Percentiles rank a stretch among this genome's conserved stretches.
Evolutionary conservation across 2,329 filamentous ascomycete species (phyloP).

Genomic region (Aspergillus felis): DNA sequence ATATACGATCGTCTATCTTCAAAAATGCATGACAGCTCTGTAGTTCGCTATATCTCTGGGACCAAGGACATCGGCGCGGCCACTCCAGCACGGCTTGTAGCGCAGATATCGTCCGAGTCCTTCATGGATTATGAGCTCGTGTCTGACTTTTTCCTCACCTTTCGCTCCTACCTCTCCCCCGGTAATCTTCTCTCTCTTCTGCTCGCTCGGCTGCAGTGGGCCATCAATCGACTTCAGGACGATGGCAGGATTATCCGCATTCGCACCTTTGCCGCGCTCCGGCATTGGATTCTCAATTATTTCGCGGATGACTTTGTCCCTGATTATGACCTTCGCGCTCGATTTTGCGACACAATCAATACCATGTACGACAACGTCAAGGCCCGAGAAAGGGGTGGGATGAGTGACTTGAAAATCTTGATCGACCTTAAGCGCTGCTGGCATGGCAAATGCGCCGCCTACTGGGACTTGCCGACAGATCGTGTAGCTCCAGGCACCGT

Average conservation of each 20-base stretch:
- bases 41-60: slow-evolving; percentile 74
- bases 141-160: slow-evolving; percentile 97
- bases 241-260: slow-evolving; percentile 92
- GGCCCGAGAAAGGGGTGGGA: slow-evolving; percentile 49
- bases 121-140: slow-evolving; percentile 96
- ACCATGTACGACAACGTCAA: slow-evolving; percentile 51
- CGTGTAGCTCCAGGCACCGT: slow-evolving; percentile 60
- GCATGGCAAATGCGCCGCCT: slow-evolving; percentile 82
- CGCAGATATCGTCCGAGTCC: slow-evolving; percentile 91
- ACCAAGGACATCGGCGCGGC: slow-evolving; percentile 79
- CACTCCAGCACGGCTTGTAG: slow-evolving; percentile 83
- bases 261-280: slow-evolving; percentile 86
- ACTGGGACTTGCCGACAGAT: slow-evolving; percentile 76
- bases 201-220: slow-evolving; percentile 81
- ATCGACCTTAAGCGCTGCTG: slow-evolving; percentile 96
- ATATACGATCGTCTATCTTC: slow-evolving; percentile 81
- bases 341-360: slow-evolving; percentile 81
- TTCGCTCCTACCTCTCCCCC: slow-evolving; percentile 77
- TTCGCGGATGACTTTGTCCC: slow-evolving; percentile 90
- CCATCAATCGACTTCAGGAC: slow-evolving; percentile 73
- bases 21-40: slow-evolving; percentile 73
- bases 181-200: slow-evolving; percentile 77
- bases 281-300: slow-evolving; percentile 98
- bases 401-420: slow-evolving; percentile 76
- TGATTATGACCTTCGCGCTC: slow-evolving; percentile 66